Evolutionary conservation across 2,329 filamentous ascomycete species (phyloP).

Genomic region (Nakataea oryzae): DNA sequence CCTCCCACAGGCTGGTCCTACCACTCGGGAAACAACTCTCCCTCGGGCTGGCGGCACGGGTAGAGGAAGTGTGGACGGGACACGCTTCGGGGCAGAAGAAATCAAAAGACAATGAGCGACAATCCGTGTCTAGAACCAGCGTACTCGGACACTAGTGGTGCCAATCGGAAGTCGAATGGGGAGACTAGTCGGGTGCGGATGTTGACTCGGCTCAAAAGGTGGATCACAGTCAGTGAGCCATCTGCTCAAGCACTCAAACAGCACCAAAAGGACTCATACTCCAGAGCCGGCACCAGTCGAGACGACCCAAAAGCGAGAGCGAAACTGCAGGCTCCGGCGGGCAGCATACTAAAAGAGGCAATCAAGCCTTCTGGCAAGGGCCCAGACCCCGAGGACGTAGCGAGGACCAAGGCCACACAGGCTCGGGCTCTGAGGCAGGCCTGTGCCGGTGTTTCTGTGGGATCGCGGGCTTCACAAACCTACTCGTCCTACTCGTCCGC

Average conservation of each 20-base stretch:
- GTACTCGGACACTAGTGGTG: too few relatives aligned
- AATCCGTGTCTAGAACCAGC: neutral
- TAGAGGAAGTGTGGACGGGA: neutral
- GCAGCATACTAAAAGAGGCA: constrained; percentile 31
- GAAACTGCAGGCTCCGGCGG: constrained; percentile 35
- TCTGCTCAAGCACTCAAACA: constrained; percentile 36
- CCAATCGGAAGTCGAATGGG: neutral
- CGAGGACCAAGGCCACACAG: constrained; percentile 22
- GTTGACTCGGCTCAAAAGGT: constrained; percentile 33
- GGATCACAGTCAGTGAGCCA: constrained; percentile 38
- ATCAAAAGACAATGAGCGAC: neutral
- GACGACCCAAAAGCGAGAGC: constrained; percentile 31
- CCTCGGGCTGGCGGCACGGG: neutral
- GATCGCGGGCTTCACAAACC: neutral
- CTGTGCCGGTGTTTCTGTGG: neutral
- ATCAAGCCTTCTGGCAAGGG: constrained; percentile 32
- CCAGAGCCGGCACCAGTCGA: constrained; percentile 30
- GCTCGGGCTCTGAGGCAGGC: constrained; percentile 12
- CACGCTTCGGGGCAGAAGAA: too few relatives aligned
- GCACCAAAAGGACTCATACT: constrained; percentile 30
- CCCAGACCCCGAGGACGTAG: constrained; percentile 33
- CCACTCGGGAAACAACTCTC: too few relatives aligned
- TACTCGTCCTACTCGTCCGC: neutral
- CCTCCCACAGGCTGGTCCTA: too few relatives aligned
- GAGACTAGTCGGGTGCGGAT: constrained; percentile 11